Evolutionary conservation across 2,329 filamentous ascomycete genomes (phyloP), one percentile per base, ranked within the genome.

Genomic region (Xylaria sp.): DNA sequence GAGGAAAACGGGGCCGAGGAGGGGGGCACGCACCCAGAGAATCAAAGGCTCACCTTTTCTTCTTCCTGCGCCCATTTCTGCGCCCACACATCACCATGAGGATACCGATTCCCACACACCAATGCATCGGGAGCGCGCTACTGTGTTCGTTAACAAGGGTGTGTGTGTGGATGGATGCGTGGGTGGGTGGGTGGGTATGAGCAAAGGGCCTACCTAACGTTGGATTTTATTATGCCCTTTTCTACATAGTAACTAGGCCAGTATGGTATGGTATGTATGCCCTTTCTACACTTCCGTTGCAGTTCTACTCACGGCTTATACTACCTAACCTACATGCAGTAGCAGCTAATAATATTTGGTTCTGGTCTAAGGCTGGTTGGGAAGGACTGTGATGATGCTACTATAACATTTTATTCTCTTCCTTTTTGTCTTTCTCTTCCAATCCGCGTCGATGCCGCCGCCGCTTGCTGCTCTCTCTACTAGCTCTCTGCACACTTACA

Each of bases 41-140:
- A 39, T 56, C 64, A 55, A 67, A 58, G 61, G 68, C 64, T 67
- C 61, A 61, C 39, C 21, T 59, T 63, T 27, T 17, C 8, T 19
- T 32, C 42, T 30, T 32, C 27, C 12, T 19, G 47, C 7, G 17
- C 36, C 30, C 32, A n/a, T 30, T 27, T 27, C 12, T 51, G 56
- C 57, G 61, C 60, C 17, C 39, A 68, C 45, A 24, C 55, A 55
- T 45, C 64, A 64, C 67, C 55, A 57, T 64, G 64, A 55, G 65
- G 47, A 69, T 58, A 56, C 45, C 58, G 58, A 68, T 63, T 74
- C 66, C 71, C 72, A 73, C 71, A 74, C 71, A 74, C 74, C 73
- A 75, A 74, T 73, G 68, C 69, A 65, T 71, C 73, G 74, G 75
- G 70, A 75, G 69, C 69, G 71, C 74, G 66, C 73, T 74, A 75